These are phyloP conservation scores for Dianthus caryophyllus DNA, from an alignment of 148 eudicot species.

Conservation along the genomic window DNA sequence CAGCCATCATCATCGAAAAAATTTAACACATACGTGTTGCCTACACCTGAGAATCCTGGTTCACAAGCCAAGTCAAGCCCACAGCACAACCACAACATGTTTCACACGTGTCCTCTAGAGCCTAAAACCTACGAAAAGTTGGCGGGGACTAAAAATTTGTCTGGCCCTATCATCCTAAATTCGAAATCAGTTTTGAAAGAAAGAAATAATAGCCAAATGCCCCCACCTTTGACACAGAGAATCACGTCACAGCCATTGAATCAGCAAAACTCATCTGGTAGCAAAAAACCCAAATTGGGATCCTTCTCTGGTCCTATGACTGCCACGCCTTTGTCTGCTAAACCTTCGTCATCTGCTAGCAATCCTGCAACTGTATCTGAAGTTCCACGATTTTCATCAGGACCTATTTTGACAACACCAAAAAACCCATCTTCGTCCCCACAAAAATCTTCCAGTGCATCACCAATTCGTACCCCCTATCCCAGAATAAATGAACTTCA, in stretches of 20 bases:
- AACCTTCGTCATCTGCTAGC: slow-evolving; percentile 33
- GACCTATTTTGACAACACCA: slow-evolving; percentile 46
- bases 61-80: slow-evolving; percentile 37
- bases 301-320: slow-evolving; percentile 77
- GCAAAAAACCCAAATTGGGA: slow-evolving; percentile 43
- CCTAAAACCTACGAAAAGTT: slow-evolving; percentile 38
- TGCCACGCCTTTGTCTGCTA: slow-evolving; percentile 41
- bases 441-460: slow-evolving; percentile 45
- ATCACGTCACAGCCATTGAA: slow-evolving; percentile 32
- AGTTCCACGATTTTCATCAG: slow-evolving; percentile 43
- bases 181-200: slow-evolving; percentile 51
- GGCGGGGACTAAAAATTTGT: slow-evolving; percentile 30
- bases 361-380: slow-evolving; percentile 33
- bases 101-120: slow-evolving; percentile 50
- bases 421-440: slow-evolving; percentile 40
- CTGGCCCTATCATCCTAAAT: slow-evolving; percentile 36
- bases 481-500: slow-evolving; percentile 90
- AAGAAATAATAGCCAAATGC: slow-evolving; percentile 42
- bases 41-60: slow-evolving; percentile 53
- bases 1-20: slow-evolving; percentile 54
- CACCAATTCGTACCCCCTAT: slow-evolving; percentile 54
- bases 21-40: slow-evolving; percentile 60
- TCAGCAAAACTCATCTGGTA: slow-evolving; percentile 28
- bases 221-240: slow-evolving; percentile 50
- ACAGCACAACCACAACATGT: slow-evolving; percentile 22